Conservation (phyloP, 257 asterid genomes). For the Solanum sejunctum region DNA sequence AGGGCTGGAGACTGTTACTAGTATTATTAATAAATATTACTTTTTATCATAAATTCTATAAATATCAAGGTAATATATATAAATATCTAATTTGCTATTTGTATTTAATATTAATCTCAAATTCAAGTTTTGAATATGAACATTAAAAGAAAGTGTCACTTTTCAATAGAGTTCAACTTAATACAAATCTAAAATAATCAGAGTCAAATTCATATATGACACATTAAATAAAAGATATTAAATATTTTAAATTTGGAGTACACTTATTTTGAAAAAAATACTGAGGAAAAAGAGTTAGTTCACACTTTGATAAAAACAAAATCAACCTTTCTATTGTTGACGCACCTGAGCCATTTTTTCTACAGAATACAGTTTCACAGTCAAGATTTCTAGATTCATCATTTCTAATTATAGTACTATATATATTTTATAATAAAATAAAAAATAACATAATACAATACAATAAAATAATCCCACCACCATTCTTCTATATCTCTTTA, state of each 20-base stretch:
- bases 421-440: not conserved
- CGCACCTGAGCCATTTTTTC: not conserved
- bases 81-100: too few species aligned
- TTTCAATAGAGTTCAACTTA: too few species aligned
- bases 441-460: not conserved
- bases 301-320: not conserved
- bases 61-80: not conserved
- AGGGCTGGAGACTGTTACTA: not conserved
- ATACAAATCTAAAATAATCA: too few species aligned
- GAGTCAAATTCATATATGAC: too few species aligned
- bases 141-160: too few species aligned
- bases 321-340: not conserved
- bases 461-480: not conserved
- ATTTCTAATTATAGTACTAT: constrained; percentile 7
- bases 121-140: too few species aligned
- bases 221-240: too few species aligned
- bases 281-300: not conserved
- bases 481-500: not conserved
- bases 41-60: not conserved
- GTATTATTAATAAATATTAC: not conserved
- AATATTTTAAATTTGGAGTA: too few species aligned
- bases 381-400: not conserved
- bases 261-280: not conserved
- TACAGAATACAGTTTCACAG: not conserved
- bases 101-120: too few species aligned